These are phyloP conservation scores for Cryptosporidium sp. DNA, from an alignment of 169 alveolate genomes.

Conservation along the genomic window DNA sequence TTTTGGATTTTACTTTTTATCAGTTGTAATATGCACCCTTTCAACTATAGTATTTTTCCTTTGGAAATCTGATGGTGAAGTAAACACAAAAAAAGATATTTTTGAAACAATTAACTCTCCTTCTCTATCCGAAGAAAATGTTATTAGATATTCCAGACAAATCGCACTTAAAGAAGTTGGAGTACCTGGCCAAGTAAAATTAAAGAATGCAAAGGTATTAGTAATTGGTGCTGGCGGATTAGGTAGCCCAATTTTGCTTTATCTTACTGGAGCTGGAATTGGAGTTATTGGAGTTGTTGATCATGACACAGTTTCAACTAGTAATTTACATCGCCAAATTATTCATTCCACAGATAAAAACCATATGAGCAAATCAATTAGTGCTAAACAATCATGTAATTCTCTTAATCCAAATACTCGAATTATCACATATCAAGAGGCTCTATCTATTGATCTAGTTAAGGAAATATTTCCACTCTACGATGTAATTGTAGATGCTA, in stretches of 20 bases:
- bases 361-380: constrained; percentile 85
- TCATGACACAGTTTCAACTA: constrained; percentile 86
- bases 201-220: constrained; percentile 89
- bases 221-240: constrained; percentile 98
- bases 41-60: constrained; percentile 19
- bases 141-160: constrained; percentile 88
- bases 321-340: constrained; percentile 89
- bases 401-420: constrained; percentile 85
- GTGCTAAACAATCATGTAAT: constrained; percentile 83
- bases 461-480: constrained; percentile 83
- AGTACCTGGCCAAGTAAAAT: constrained; percentile 83
- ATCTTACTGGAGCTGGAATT: constrained; percentile 97
- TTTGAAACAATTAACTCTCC: constrained; percentile 38
- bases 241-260: constrained; percentile 95
- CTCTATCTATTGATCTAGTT: constrained; percentile 83
- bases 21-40: constrained; percentile 18
- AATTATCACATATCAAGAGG: constrained; percentile 81
- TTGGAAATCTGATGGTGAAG: constrained; percentile 35
- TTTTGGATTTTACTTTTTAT: constrained; percentile 44
- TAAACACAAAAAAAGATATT: constrained; percentile 1
- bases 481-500: constrained; percentile 90
- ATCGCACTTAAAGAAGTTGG: constrained; percentile 87
- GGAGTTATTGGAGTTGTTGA: constrained; percentile 92
- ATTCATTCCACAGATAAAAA: constrained; percentile 83
- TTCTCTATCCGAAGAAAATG: constrained; percentile 80